phyloP scores from a whole-genome alignment of 331 rosid genomes.

The Prunus yedoensis region DNA sequence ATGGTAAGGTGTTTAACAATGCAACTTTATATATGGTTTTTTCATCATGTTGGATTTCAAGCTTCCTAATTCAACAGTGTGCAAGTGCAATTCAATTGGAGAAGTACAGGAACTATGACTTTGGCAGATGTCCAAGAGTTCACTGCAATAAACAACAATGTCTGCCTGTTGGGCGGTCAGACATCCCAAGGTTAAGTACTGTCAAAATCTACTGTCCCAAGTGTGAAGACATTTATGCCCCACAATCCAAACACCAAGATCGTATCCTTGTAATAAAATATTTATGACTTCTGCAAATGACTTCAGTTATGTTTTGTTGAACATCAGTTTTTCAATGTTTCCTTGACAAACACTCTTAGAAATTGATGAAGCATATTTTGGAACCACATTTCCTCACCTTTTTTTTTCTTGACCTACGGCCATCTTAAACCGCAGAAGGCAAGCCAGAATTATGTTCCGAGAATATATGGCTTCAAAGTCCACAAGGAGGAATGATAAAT shows the following conservation, averaged over 20 bases:
- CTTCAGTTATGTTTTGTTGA: no score
- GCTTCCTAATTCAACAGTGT: not conserved
- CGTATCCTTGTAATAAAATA: conserved; percentile 19
- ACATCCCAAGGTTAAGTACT: conserved; percentile 24
- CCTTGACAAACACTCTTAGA: conserved; percentile 13
- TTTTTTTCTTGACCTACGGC: conserved; percentile 26
- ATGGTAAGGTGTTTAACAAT: conserved; percentile 17
- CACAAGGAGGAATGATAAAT: conserved; percentile 7
- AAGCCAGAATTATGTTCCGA: conserved; percentile 19
- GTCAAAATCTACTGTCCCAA: conserved; percentile 31
- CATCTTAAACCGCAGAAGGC: conserved; percentile 29
- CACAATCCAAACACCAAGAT: conserved; percentile 29
- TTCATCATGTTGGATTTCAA: not conserved
- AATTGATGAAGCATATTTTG: conserved; percentile 32
- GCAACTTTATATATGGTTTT: not conserved
- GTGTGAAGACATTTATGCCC: conserved; percentile 24
- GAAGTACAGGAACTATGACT: conserved; percentile 31
- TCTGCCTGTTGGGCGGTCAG: conserved; percentile 28
- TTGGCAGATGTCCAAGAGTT: conserved; percentile 33
- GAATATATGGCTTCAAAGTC: conserved; percentile 30
- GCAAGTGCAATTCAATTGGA: conserved; percentile 23
- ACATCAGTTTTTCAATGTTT: not conserved
- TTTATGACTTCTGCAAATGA: not conserved
- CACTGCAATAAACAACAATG: conserved; percentile 30
- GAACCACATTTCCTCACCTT: conserved; percentile 35